Base-by-base conservation (phyloP, 306 rosid genomes). In the Phaseolus lunatus region DNA sequence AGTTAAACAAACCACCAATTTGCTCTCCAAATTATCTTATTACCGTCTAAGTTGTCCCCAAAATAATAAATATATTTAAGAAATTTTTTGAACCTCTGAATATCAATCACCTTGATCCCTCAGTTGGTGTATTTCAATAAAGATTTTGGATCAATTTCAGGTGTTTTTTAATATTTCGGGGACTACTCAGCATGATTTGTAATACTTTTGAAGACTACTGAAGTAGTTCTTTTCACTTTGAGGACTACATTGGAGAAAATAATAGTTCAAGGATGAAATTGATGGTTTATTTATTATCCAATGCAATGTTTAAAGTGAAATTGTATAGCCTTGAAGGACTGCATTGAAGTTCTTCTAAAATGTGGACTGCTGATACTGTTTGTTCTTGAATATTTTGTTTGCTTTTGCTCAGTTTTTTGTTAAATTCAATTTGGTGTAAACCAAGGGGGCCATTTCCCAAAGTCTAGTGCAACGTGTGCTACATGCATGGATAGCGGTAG, bases 351-450 rank as follows among this genome's bases (percentile, higher is more conserved):
- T 67, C 57, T 69, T 58, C 19, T 48, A 29, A 76, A 70, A 29
- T 39, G 71, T 1, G 37, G 45, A 67, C 22, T 48, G 37, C 1
- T 56, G 65, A 47, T 67, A 23, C 57, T 18, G 31, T 57, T 37
- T 39, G 44, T 45, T n/a, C 31, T 77, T 18, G 27, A 26, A 27
- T 26, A 48, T 2, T 19, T 22, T n/a, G 14, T 20, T 22, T 67
- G 24, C 22, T 37, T 15, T 61, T 37, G 35, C 18, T 4, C 41
- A 9, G 19, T 14, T 70, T 62, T 29, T 26, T 3, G 43, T 52
- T 63, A 33, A 70, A 14, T 53, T 39, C 43, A 24, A 23, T 59
- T 59, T 67, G 31, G n/a, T 68, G 22, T 66, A 39, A 81, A 33
- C 29, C 69, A 52, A 50, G 6, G 43, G 69, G 19, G 45, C 9